A percentile compares a stretch with the other conserved stretches of the same genome.
Evolutionary conservation across 768 basidiomycete genomes (phyloP).

Genomic region (Pleurotus giganteus): DNA sequence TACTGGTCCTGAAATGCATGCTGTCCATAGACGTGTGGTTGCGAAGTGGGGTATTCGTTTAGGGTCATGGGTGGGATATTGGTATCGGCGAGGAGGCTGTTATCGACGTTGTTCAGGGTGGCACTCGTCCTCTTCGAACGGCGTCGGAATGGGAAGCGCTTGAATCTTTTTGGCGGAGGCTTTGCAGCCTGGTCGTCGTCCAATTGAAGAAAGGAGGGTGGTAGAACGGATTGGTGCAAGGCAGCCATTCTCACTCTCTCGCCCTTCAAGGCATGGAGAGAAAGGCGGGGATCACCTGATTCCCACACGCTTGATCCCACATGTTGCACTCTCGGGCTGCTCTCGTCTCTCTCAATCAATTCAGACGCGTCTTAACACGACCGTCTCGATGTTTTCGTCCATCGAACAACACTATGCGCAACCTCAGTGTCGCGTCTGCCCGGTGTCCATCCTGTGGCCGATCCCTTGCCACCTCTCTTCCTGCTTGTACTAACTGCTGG

Average conservation of each 20-base stretch:
- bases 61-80: neutral
- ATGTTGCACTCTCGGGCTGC: no score
- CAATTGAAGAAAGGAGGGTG: conserved; percentile 8
- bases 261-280: neutral
- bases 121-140: neutral
- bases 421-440: neutral
- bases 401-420: neutral
- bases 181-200: conserved; percentile 1
- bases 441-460: conserved; percentile 64
- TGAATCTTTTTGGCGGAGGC: neutral
- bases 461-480: conserved; percentile 59
- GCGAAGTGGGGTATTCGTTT: neutral
- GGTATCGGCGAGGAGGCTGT: neutral
- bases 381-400: no score
- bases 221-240: neutral
- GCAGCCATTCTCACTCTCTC: neutral
- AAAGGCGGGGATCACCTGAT: neutral
- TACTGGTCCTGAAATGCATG: conserved; percentile 43
- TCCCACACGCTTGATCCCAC: neutral
- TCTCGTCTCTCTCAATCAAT: no score
- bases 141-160: neutral
- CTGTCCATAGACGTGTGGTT: neutral
- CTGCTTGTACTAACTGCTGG: conserved; percentile 75
- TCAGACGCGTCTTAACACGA: no score
- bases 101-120: neutral